Conservation (phyloP, 108 stramenopile genomes). For the Nitzschia putrida region DNA sequence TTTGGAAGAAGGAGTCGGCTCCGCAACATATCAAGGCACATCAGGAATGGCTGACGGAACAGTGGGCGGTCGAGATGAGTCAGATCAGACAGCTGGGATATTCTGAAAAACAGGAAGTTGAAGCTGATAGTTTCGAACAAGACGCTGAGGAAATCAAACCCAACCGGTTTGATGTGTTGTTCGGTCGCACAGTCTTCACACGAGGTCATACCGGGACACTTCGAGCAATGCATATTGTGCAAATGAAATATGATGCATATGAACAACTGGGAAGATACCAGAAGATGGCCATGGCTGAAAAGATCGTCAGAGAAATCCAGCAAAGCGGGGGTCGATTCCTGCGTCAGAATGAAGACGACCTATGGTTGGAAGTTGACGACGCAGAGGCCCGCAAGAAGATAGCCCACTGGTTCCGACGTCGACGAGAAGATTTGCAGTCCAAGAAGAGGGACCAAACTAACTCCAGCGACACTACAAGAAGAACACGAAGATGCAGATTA, state of each 20-base stretch:
- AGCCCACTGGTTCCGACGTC: constrained; percentile 26
- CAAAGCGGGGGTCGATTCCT: constrained; percentile 30
- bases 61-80: no score
- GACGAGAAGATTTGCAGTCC: not conserved
- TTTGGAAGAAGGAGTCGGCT: constrained; percentile 1
- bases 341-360: not conserved
- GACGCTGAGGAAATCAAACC: not conserved
- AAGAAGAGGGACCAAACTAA: no score
- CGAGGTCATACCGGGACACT: constrained; percentile 18
- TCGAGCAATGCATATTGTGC: constrained; percentile 12
- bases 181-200: constrained; percentile 15
- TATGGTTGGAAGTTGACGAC: constrained; percentile 25
- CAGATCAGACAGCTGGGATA: no score
- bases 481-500: no score
- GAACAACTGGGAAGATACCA: constrained; percentile 25
- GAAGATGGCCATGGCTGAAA: constrained; percentile 32
- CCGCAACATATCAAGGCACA: constrained; percentile 11
- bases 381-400: constrained; percentile 26
- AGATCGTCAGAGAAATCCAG: constrained; percentile 18
- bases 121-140: no score
- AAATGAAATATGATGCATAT: constrained; percentile 23
- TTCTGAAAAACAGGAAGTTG: no score
- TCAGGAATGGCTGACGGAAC: constrained; percentile 11
- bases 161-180: constrained; percentile 27
- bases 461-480: no score